Evolutionary conservation across 768 basidiomycete species (phyloP).

Genomic region (Sporobolomyces pararoseus): DNA sequence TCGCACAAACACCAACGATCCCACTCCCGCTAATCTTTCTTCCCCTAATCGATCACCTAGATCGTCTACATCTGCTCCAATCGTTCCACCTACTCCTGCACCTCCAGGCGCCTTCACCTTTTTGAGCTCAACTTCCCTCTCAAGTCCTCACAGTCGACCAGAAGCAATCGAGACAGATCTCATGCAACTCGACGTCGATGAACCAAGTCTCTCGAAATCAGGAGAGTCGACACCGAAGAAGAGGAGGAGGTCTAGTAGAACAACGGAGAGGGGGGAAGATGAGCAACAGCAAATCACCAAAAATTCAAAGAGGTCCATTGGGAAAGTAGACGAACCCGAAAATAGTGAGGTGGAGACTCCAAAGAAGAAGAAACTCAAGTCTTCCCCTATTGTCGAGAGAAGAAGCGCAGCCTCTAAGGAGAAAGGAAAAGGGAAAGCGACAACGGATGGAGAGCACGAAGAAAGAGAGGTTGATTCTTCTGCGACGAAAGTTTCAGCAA

Average conservation of each 20-base stretch:
- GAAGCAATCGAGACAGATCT: no score
- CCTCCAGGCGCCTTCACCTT: conserved; percentile 33
- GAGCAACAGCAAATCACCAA: no score
- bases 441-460: background rate
- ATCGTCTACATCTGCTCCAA: background rate
- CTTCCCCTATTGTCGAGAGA: background rate
- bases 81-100: conserved; percentile 24
- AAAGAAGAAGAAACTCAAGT: background rate
- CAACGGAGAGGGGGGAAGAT: background rate
- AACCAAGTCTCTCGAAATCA: no score
- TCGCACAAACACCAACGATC: background rate
- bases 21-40: background rate
- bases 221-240: no score
- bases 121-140: background rate
- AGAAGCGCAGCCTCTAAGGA: background rate
- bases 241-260: no score
- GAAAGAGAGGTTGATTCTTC: background rate
- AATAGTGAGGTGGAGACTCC: background rate
- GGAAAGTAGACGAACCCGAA: background rate
- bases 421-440: background rate
- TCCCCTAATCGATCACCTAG: background rate
- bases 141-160: background rate
- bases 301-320: conserved; percentile 2
- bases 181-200: conserved; percentile 1
- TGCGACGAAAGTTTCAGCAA: background rate